Evolutionary conservation across 2,329 filamentous ascomycete genomes (phyloP).

Genomic region (Fusarium robinianum): DNA sequence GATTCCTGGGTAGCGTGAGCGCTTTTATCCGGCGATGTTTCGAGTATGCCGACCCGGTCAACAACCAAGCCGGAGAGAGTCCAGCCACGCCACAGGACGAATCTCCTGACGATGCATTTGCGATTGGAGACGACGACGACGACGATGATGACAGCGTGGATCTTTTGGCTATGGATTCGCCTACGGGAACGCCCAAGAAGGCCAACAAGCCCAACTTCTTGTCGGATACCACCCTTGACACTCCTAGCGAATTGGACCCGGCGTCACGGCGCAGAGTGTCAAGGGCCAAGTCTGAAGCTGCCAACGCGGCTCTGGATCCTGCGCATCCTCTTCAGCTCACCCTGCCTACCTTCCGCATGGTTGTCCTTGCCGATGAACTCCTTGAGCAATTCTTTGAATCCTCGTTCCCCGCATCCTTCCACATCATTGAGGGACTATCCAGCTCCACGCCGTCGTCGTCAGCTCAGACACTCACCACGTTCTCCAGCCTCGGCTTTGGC

Average conservation of each 20-base stretch:
- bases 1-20: slow-evolving; percentile 89
- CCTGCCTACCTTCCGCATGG: slow-evolving; percentile 97
- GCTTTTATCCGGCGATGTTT: slow-evolving; percentile 96
- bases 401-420: slow-evolving; percentile 91
- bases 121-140: slow-evolving; percentile 75
- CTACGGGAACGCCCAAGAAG: slow-evolving; percentile 48
- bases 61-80: slow-evolving; percentile 53
- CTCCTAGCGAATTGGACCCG: slow-evolving; percentile 18
- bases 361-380: slow-evolving; percentile 92
- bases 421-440: slow-evolving; percentile 70
- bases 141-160: slow-evolving; percentile 55
- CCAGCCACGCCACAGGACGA: slow-evolving; percentile 28
- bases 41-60: slow-evolving; percentile 91
- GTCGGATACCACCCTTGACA: slow-evolving; percentile 39
- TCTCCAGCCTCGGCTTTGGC: slow-evolving; percentile 71
- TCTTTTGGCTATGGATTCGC: slow-evolving; percentile 63
- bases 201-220: slow-evolving; percentile 50
- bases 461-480: slow-evolving; percentile 77
- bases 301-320: slow-evolving; percentile 90
- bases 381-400: slow-evolving; percentile 98
- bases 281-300: slow-evolving; percentile 72
- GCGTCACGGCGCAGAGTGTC: slow-evolving; percentile 49
- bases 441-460: slow-evolving; percentile 38
- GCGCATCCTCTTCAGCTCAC: slow-evolving; percentile 94
- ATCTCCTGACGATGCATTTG: slow-evolving; percentile 60